Conservation (phyloP, 164 flowering plant species). For the Berberis vulgaris region DNA sequence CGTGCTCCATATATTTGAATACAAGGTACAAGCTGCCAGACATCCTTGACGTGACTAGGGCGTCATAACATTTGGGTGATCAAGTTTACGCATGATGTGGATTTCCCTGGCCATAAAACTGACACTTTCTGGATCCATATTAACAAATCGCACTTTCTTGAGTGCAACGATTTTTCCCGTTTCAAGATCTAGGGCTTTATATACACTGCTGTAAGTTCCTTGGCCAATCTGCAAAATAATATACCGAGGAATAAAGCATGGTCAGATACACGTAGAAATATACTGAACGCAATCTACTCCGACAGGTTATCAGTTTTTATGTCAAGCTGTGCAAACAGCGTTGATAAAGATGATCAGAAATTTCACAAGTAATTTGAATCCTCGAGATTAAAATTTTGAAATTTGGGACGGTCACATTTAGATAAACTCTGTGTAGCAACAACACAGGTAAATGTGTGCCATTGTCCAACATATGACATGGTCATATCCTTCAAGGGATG, state of each 20-base stretch:
- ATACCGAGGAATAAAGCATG: neutral
- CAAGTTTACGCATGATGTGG: constrained; percentile 7
- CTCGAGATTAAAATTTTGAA: no score
- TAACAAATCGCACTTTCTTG: constrained; percentile 16
- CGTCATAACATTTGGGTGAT: constrained; percentile 18
- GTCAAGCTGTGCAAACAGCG: no score
- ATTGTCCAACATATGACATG: no score
- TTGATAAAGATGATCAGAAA: no score
- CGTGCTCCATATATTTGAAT: constrained; percentile 16
- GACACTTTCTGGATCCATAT: constrained; percentile 16
- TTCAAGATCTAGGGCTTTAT: constrained; percentile 55
- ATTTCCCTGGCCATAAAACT: constrained; percentile 34
- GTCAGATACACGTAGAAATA: no score
- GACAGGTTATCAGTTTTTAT: no score
- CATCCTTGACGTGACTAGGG: constrained; percentile 2
- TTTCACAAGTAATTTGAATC: no score
- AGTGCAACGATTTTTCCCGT: constrained; percentile 37
- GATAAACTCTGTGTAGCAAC: no score
- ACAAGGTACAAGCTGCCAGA: constrained; percentile 10
- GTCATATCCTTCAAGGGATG: no score
- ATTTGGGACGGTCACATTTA: no score
- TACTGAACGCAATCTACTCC: no score
- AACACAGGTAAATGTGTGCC: no score
- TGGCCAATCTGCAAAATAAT: constrained; percentile 33
- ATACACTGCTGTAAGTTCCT: constrained; percentile 59